Evolutionary conservation across 371 early-diverging fungal genomes (phyloP).

Genomic region (Rhizomucor pusillus): DNA sequence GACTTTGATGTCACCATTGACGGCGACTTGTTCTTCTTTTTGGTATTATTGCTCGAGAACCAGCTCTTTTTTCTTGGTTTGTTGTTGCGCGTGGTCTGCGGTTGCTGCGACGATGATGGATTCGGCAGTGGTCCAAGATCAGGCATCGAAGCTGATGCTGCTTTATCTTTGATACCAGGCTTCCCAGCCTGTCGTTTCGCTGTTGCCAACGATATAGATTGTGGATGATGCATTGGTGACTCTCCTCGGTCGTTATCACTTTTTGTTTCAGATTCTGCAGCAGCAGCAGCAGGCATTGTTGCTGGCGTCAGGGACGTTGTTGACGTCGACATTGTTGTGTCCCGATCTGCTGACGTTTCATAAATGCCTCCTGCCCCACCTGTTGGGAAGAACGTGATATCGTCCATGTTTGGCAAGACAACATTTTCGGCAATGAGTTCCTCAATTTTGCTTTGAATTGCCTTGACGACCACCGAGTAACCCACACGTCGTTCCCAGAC

Average conservation of each 20-base stretch:
- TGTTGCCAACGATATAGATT: not conserved
- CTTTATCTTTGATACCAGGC: too few species aligned
- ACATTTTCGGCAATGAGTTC: conserved; percentile 79
- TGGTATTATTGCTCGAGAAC: too few species aligned
- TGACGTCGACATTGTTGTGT: not conserved
- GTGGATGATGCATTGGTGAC: conserved; percentile 6
- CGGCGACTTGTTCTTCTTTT: too few species aligned
- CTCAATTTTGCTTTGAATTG: conserved; percentile 81
- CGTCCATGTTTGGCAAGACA: conserved; percentile 92
- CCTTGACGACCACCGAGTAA: conserved; percentile 75
- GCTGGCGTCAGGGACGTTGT: conserved; percentile 1
- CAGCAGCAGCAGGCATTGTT: not conserved
- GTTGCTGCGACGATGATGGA: too few species aligned
- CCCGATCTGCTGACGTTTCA: not conserved
- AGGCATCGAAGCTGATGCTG: too few species aligned
- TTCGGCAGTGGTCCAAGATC: too few species aligned
- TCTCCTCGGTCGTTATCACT: conserved; percentile 2
- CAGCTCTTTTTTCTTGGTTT: too few species aligned
- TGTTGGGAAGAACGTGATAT: conserved; percentile 78
- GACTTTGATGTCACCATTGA: too few species aligned
- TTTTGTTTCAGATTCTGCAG: not conserved
- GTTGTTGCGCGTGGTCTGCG: too few species aligned
- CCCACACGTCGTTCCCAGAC: conserved; percentile 83
- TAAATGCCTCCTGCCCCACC: conserved; percentile 63
- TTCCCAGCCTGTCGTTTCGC: not conserved